Percentiles rank a stretch among this genome's conserved stretches.
phyloP scores from a whole-genome alignment of 805 yeast species.

The Tetrapisispora pingtungensis region DNA sequence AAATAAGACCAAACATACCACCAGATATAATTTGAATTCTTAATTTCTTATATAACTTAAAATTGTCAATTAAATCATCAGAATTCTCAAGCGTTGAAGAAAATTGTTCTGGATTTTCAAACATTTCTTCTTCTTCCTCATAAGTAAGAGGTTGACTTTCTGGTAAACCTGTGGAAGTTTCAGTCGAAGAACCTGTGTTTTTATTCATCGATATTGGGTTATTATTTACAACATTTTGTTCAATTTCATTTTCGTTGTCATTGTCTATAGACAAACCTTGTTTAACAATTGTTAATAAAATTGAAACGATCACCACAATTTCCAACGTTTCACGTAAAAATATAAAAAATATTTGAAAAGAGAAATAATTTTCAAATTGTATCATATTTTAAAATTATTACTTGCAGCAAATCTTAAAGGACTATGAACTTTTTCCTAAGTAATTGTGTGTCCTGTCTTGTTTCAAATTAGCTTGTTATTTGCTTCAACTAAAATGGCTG shows the following conservation, averaged over 20 bases:
- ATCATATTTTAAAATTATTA: conserved; percentile 10
- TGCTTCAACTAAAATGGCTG: no score
- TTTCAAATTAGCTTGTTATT: no score
- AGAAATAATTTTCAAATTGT: conserved; percentile 42
- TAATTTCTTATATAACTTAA: conserved; percentile 35
- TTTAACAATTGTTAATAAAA: conserved; percentile 57
- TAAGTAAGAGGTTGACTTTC: not conserved
- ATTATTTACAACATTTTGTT: no score
- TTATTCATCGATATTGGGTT: no score
- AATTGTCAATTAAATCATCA: conserved; percentile 19
- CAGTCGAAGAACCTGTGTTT: not conserved
- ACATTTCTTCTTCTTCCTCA: conserved; percentile 6
- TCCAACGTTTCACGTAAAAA: conserved; percentile 66
- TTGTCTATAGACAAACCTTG: conserved; percentile 40
- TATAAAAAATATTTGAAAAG: conserved; percentile 65
- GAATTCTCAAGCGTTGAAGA: conserved; percentile 4
- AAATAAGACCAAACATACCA: conserved; percentile 55
- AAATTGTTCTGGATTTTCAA: conserved; percentile 2
- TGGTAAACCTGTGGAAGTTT: not conserved
- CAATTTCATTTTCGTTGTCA: not conserved
- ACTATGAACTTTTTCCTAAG: no score
- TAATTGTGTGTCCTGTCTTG: no score
- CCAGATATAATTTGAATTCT: conserved; percentile 76
- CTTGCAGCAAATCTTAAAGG: no score
- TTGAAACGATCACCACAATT: conserved; percentile 67